A percentile compares a stretch with the other conserved stretches of the same genome.
Conservation (phyloP, 1,284 basidiomycete genomes). For the Puccinia horiana region DNA sequence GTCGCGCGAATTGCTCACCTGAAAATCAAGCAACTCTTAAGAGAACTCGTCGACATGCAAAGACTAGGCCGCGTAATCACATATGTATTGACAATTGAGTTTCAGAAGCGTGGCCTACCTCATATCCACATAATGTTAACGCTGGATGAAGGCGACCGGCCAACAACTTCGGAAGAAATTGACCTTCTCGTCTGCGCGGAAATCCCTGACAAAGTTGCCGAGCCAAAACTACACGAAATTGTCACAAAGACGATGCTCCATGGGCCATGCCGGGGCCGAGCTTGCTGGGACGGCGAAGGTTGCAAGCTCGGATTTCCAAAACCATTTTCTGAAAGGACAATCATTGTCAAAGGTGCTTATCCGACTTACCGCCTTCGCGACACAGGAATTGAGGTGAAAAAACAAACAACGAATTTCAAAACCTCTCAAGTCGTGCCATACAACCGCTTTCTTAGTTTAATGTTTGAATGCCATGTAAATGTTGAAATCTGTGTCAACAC, state of each 20-base stretch:
- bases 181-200: slow-evolving; percentile 61
- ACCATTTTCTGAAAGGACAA: slow-evolving; percentile 58
- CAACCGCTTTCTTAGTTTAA: neutral
- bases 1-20: slow-evolving; percentile 62
- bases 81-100: slow-evolving; percentile 63
- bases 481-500: neutral
- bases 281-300: slow-evolving; percentile 61
- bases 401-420: neutral
- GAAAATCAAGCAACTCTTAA: slow-evolving; percentile 59
- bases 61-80: slow-evolving; percentile 59
- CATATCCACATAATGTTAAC: slow-evolving; percentile 61
- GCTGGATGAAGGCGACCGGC: neutral
- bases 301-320: slow-evolving; percentile 63
- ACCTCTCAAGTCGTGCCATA: neutral
- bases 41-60: slow-evolving; percentile 51
- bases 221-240: slow-evolving; percentile 60
- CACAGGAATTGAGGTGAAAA: too few species aligned
- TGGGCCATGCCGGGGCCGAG: slow-evolving; percentile 61
- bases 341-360: slow-evolving; percentile 60
- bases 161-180: slow-evolving; percentile 57
- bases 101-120: slow-evolving; percentile 64
- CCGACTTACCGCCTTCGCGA: neutral
- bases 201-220: slow-evolving; percentile 60
- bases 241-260: too few species aligned
- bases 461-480: neutral